These are phyloP conservation scores for Smittium mucronatum DNA, from an alignment of 371 early-diverging fungal genomes.

Conservation along the genomic window DNA sequence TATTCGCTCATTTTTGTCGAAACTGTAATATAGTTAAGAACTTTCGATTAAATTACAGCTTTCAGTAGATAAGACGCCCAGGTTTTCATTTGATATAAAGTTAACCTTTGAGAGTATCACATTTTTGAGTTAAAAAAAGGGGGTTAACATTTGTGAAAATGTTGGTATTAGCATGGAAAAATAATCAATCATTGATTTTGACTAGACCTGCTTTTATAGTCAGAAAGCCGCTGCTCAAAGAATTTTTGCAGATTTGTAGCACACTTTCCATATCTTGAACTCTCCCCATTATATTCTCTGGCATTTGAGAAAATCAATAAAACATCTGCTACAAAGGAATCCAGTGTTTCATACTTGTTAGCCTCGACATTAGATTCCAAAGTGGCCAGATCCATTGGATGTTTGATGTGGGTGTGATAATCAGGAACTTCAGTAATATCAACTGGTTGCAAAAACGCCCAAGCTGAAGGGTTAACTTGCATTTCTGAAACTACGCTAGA, in stretches of 20 bases:
- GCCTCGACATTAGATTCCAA: slow-evolving; percentile 59
- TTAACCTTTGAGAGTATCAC: no score
- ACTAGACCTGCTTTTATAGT: slow-evolving; percentile 22
- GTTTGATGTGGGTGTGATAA: slow-evolving; percentile 91
- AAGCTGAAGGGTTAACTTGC: slow-evolving; percentile 64
- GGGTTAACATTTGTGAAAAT: no score
- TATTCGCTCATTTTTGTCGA: no score
- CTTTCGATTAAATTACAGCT: no score
- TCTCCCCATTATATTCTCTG: slow-evolving; percentile 64
- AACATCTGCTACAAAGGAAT: slow-evolving; percentile 63
- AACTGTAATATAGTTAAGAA: no score
- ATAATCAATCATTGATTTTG: background rate
- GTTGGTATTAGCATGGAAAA: no score
- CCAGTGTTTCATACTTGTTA: slow-evolving; percentile 54
- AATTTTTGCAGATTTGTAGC: slow-evolving; percentile 57
- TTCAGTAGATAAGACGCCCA: no score
- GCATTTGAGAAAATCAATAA: slow-evolving; percentile 78
- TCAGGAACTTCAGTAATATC: slow-evolving; percentile 84
- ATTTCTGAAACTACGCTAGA: slow-evolving; percentile 59
- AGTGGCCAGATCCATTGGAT: slow-evolving; percentile 94
- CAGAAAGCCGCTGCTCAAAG: slow-evolving; percentile 44
- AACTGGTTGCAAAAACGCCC: slow-evolving; percentile 98
- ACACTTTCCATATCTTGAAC: slow-evolving; percentile 66
- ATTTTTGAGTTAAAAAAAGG: no score
- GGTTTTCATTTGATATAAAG: no score